These are phyloP conservation scores for Penicillium paneum DNA, from an alignment of 2,329 filamentous ascomycete species.

Conservation along the genomic window DNA sequence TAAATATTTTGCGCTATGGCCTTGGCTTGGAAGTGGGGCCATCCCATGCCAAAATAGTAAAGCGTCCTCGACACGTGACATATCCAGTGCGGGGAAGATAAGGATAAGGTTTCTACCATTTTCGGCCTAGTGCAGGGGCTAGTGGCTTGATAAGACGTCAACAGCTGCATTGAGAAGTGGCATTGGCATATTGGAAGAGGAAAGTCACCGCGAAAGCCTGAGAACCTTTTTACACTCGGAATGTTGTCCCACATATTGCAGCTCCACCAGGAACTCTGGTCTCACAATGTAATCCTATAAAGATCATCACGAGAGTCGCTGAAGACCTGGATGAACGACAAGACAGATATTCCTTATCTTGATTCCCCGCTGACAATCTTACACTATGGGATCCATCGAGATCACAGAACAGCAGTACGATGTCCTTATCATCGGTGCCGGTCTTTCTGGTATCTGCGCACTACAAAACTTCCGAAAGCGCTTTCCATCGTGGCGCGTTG, in stretches of 20 bases:
- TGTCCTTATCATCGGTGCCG: constrained; percentile 48
- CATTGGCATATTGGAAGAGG: not conserved
- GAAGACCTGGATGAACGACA: not conserved
- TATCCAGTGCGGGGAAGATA: not conserved
- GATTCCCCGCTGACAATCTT: not conserved
- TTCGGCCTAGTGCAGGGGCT: not conserved
- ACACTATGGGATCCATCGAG: constrained; percentile 9
- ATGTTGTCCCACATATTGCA: not conserved
- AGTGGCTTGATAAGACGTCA: not conserved
- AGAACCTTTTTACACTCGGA: not conserved
- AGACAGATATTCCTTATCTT: not conserved
- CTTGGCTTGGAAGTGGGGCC: no score
- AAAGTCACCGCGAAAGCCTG: constrained; percentile 7
- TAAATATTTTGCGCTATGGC: no score
- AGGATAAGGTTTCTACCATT: not conserved
- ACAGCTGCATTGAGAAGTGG: not conserved
- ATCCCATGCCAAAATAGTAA: not conserved
- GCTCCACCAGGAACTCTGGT: not conserved
- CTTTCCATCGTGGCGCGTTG: constrained; percentile 13
- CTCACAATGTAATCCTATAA: constrained; percentile 4
- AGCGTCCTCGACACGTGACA: not conserved
- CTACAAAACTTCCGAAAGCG: constrained; percentile 14
- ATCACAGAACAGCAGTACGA: constrained; percentile 24
- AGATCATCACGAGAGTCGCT: not conserved
- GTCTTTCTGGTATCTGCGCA: constrained; percentile 40